A percentile compares a stretch with the other conserved stretches of the same genome.
Evolutionary conservation across 306 rosid species (phyloP).

Genomic region (Cyamopsis tetragonoloba): DNA sequence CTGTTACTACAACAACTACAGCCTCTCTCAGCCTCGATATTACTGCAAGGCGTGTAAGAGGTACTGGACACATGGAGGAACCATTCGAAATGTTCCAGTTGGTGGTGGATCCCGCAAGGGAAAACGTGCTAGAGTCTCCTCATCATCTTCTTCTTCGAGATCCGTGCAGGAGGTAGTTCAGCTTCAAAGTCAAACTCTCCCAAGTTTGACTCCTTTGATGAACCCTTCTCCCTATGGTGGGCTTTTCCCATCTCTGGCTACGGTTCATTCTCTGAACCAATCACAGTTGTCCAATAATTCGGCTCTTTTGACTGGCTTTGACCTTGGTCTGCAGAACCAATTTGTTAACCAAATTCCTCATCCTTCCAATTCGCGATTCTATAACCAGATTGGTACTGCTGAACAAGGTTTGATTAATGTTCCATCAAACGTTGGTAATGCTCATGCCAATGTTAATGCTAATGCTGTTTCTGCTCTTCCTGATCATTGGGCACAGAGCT

Average conservation of each 20-base stretch:
- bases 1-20: constrained; percentile 61
- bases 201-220: background rate
- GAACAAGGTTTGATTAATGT: background rate
- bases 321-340: no score
- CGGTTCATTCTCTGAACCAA: constrained; percentile 22
- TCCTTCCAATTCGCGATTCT: constrained; percentile 4
- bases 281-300: constrained; percentile 17
- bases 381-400: constrained; percentile 10
- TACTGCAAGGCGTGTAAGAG: constrained; percentile 55
- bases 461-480: background rate
- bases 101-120: constrained; percentile 45
- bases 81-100: constrained; percentile 52
- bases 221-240: constrained; percentile 24
- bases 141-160: background rate
- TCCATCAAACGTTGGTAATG: constrained; percentile 5
- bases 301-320: constrained; percentile 34
- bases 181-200: background rate
- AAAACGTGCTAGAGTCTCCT: constrained; percentile 32
- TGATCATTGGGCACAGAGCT: constrained; percentile 26
- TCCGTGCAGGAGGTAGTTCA: no score
- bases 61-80: constrained; percentile 68
- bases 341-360: no score
- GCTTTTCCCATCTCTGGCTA: constrained; percentile 28
- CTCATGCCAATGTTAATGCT: background rate
- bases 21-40: constrained; percentile 56